Conservation (phyloP, 1,284 basidiomycete species). For the Irpex rosettiformis region DNA sequence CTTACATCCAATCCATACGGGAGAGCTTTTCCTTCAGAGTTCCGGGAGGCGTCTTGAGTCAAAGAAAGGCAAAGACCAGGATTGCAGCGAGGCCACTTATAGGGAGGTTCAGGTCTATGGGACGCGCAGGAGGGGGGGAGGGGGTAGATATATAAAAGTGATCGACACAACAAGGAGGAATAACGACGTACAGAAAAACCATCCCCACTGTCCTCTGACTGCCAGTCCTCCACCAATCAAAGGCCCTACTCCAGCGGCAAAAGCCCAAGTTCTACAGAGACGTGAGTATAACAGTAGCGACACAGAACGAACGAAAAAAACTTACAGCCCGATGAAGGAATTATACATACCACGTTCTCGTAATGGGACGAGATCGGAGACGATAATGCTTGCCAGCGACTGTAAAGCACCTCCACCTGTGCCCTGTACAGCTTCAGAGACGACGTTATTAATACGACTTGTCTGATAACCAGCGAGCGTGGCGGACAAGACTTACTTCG, state of each 20-base stretch:
- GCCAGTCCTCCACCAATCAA: conserved; percentile 8
- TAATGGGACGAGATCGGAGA: conserved; percentile 10
- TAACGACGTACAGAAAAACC: conserved; percentile 14
- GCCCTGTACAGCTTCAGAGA: conserved; percentile 5
- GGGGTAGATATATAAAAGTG: conserved; percentile 9
- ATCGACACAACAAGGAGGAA: neutral
- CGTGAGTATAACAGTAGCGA: too few species aligned
- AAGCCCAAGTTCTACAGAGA: conserved; percentile 7
- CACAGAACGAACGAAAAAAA: too few species aligned
- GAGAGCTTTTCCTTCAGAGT: conserved; percentile 30
- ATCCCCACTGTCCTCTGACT: conserved; percentile 7
- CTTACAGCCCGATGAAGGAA: conserved; percentile 3
- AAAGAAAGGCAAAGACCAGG: conserved; percentile 36
- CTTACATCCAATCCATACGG: conserved; percentile 38
- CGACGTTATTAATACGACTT: neutral
- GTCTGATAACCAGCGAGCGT: neutral
- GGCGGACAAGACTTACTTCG: conserved; percentile 1
- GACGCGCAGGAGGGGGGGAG: too few species aligned
- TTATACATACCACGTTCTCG: conserved; percentile 5
- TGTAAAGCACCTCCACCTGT: neutral
- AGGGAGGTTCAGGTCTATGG: too few species aligned
- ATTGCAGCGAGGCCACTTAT: conserved; percentile 16
- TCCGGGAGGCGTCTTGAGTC: conserved; percentile 34
- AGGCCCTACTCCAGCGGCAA: conserved; percentile 3
- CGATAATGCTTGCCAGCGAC: conserved; percentile 4